These are phyloP conservation scores for Apostasia ramifera DNA, from an alignment of 106 monocot genomes.

Conservation along the genomic window DNA sequence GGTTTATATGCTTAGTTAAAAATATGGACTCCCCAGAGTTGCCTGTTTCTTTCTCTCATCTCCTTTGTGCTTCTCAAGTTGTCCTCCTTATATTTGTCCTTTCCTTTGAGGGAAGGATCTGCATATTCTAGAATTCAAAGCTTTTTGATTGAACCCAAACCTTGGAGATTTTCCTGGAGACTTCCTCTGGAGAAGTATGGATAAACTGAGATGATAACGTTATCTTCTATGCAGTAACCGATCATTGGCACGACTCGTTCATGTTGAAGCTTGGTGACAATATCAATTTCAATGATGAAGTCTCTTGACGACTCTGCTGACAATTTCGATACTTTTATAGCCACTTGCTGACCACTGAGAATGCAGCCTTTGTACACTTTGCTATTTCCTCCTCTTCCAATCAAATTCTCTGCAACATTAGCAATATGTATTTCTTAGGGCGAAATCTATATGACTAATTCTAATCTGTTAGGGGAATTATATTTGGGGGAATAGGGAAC, in stretches of 20 bases:
- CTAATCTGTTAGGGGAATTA: too few relatives aligned
- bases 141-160: slow-evolving; percentile 12
- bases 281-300: slow-evolving; percentile 66
- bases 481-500: too few relatives aligned
- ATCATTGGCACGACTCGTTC: slow-evolving; percentile 50
- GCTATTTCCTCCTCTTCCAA: slow-evolving; percentile 86
- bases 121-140: too few relatives aligned
- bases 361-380: slow-evolving; percentile 74
- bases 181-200: slow-evolving; percentile 66
- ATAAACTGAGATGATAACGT: slow-evolving; percentile 58
- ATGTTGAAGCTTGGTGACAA: slow-evolving; percentile 64
- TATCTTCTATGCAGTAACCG: slow-evolving; percentile 54
- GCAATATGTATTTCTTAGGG: too few relatives aligned
- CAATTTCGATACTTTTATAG: slow-evolving; percentile 67
- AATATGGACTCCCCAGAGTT: too few relatives aligned
- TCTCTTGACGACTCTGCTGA: slow-evolving; percentile 35
- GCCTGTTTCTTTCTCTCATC: too few relatives aligned
- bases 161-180: slow-evolving; percentile 79
- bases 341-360: slow-evolving; percentile 41
- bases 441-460: too few relatives aligned
- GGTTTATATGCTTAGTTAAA: too few relatives aligned
- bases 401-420: slow-evolving; percentile 52
- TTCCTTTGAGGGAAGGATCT: too few relatives aligned
- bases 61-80: too few relatives aligned
- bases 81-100: too few relatives aligned